phyloP scores from a whole-genome alignment of 805 yeast species.

The Vanderwaltozyma verrucispora region DNA sequence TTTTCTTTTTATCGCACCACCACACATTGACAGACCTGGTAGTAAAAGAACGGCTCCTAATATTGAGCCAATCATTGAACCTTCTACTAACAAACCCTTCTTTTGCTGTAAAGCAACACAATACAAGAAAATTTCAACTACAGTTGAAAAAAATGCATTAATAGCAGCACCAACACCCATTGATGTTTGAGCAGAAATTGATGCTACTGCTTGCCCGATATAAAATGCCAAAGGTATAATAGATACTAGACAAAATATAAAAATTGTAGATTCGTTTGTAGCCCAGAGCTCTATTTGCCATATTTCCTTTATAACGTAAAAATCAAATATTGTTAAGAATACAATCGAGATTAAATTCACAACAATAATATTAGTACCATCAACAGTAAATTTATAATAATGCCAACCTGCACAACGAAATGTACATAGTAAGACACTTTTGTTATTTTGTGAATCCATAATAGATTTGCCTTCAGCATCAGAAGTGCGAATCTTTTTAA shows the following conservation, averaged over 20 bases:
- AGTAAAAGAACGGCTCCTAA: conserved; percentile 82
- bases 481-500: conserved; percentile 43
- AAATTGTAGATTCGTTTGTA: conserved; percentile 57
- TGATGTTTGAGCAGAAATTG: conserved; percentile 95
- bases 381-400: conserved; percentile 92
- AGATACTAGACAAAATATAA: conserved; percentile 67
- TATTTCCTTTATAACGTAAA: conserved; percentile 46
- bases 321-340: conserved; percentile 71
- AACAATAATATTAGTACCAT: conserved; percentile 89
- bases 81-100: conserved; percentile 87
- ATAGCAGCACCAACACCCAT: conserved; percentile 99
- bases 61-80: conserved; percentile 89
- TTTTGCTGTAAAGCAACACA: conserved; percentile 82
- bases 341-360: conserved; percentile 76
- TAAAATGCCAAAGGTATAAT: conserved; percentile 92
- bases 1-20: conserved; percentile 86
- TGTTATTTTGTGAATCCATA: conserved; percentile 19
- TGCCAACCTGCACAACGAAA: conserved; percentile 87
- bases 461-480: conserved; percentile 10
- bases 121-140: conserved; percentile 86
- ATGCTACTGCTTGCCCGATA: conserved; percentile 99
- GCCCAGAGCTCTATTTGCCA: conserved; percentile 25
- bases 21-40: conserved; percentile 96
- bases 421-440: conserved; percentile 71
- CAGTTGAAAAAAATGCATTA: conserved; percentile 93